Evolutionary conservation across 2,329 filamentous ascomycete species (phyloP), one percentile per base, ranked within the genome.

Genomic region (Xylariales sp.): DNA sequence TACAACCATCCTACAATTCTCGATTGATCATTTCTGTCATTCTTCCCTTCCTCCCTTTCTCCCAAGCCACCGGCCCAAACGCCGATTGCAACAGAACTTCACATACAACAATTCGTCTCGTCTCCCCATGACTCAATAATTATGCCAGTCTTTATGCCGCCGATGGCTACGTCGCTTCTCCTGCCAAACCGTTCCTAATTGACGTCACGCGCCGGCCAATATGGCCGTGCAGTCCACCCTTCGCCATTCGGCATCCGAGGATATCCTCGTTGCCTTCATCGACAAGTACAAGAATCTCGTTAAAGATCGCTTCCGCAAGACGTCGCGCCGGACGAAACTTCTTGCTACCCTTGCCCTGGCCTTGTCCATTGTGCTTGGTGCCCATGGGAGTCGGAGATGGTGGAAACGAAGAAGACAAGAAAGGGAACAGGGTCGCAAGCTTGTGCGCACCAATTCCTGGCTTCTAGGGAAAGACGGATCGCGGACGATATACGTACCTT

Each of bases 201-300:
- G 69, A 69, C 70, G 72, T 72, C 68, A 69, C 71, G 61, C 60
- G 64, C 61, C 61, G n/a, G 63, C 64, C 69, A 71, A 66, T 67
- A 97, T 97, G 95, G 93, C 93, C 70, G 91, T 86, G 71, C 94
- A 97, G 83, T 97, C 95, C 64, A 97, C 92, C 5, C 85, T 97
- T 74, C 89, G 89, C 72, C 83, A 85, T 73, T 86, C 87, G 73
- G 85, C 83, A 55, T 86, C 88, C 73, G 87, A 92, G 79, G 89
- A 91, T 80, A 87, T 90, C 75, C 83, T 94, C 76, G 84, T 88
- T 41, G 83, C 84, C 50, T 87, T 93, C 63, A 78, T 90, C 75
- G 83, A 88, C 60, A 89, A 87, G 74, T 91, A 90, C 80, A 79
- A 83, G 18, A 78, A 80, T 28, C 79, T 87, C 57, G 79, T 90